Evolutionary conservation across 176 grass and related monocot species (phyloP).

Genomic region (Miscanthus lutarioriparius): DNA sequence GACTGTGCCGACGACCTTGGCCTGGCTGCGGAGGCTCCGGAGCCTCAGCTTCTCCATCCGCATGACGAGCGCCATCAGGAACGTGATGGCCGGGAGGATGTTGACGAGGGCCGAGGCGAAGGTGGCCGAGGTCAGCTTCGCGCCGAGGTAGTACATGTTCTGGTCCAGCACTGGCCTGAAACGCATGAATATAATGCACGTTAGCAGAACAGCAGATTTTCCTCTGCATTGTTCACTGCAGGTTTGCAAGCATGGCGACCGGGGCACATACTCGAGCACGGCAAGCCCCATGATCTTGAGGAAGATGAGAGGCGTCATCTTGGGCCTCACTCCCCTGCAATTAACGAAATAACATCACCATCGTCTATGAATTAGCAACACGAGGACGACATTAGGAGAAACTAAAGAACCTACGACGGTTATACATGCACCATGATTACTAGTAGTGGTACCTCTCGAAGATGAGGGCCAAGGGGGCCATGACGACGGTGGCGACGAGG

Average conservation of each 20-base stretch:
- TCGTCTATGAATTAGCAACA: no score
- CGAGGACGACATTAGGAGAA: no score
- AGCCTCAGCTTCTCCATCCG: slow-evolving; percentile 69
- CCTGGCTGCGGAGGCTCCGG: slow-evolving; percentile 68
- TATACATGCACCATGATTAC: no score
- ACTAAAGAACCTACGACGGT: no score
- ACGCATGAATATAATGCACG: neutral
- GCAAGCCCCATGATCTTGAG: slow-evolving; percentile 60
- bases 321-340: slow-evolving; percentile 48
- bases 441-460: slow-evolving; percentile 44
- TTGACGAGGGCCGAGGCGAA: slow-evolving; percentile 69
- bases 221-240: neutral
- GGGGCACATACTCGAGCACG: slow-evolving; percentile 57
- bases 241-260: neutral
- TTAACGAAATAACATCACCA: no score
- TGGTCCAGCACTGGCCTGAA: slow-evolving; percentile 83
- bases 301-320: slow-evolving; percentile 63
- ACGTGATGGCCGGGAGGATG: slow-evolving; percentile 88
- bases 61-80: slow-evolving; percentile 56
- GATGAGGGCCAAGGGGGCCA: slow-evolving; percentile 65
- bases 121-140: slow-evolving; percentile 73
- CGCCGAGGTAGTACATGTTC: slow-evolving; percentile 78
- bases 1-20: slow-evolving; percentile 71
- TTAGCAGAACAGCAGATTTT: neutral
- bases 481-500: slow-evolving; percentile 48